These are phyloP conservation scores for Pichia sp. DNA, from an alignment of 1,139 yeast genomes.

Conservation along the genomic window DNA sequence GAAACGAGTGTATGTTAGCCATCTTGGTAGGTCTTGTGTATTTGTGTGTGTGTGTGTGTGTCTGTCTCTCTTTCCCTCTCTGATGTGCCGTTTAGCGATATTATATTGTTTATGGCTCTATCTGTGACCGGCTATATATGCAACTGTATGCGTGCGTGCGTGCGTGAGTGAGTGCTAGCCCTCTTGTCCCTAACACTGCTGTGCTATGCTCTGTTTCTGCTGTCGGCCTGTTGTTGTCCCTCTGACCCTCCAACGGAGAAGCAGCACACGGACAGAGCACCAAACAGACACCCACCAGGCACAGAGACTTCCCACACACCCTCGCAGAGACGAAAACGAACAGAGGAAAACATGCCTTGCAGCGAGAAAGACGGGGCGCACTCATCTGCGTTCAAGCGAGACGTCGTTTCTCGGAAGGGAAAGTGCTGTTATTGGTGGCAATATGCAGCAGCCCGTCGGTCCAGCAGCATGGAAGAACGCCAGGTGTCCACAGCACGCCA, in stretches of 20 bases:
- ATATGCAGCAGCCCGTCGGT: too few species aligned
- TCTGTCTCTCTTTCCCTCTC: neutral
- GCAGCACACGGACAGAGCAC: neutral
- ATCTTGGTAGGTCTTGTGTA: neutral
- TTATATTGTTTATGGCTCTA: neutral
- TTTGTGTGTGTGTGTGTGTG: too few species aligned
- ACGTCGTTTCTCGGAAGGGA: too few species aligned
- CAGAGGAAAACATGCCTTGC: neutral
- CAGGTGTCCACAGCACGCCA: slow-evolving; percentile 4
- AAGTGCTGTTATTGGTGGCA: too few species aligned
- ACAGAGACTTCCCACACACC: neutral
- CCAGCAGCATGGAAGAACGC: slow-evolving; percentile 6
- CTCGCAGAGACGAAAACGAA: neutral
- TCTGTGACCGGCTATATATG: too few species aligned
- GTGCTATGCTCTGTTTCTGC: too few species aligned
- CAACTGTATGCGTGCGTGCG: too few species aligned
- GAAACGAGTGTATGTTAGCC: slow-evolving; percentile 9
- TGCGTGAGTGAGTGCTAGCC: neutral
- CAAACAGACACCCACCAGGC: neutral
- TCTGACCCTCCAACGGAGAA: too few species aligned
- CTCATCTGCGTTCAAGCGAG: neutral
- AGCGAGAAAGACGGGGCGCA: slow-evolving; percentile 4
- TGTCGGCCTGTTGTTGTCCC: too few species aligned
- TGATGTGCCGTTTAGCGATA: neutral
- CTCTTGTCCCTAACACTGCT: neutral